Conservation (phyloP, 2,329 filamentous ascomycete genomes). For the Neurospora sp. region DNA sequence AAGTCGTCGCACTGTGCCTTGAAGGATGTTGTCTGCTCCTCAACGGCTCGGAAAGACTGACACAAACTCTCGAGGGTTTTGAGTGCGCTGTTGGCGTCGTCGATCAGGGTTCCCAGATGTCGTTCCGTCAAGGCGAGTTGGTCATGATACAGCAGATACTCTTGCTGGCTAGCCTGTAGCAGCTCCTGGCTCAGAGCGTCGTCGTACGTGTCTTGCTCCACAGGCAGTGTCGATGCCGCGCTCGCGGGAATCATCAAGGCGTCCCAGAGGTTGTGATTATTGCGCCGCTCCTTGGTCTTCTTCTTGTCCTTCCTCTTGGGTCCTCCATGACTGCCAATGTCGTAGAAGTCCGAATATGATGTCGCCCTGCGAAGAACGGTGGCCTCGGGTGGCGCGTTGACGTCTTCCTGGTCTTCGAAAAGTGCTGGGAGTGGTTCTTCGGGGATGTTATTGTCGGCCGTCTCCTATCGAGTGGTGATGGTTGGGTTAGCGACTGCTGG, state of each 20-base stretch:
- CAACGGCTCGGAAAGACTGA: conserved; percentile 77
- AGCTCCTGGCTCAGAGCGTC: conserved; percentile 59
- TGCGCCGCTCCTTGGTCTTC: conserved; percentile 30
- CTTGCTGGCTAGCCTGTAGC: conserved; percentile 71
- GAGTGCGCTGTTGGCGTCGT: conserved; percentile 67
- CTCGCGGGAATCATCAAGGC: conserved; percentile 34
- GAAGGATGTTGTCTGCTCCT: conserved; percentile 86
- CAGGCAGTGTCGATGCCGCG: conserved; percentile 14
- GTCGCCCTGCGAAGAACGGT: conserved; percentile 56
- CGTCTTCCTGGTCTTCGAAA: conserved; percentile 45
- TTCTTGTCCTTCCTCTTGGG: conserved; percentile 19
- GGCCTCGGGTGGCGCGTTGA: conserved; percentile 55
- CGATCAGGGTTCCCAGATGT: conserved; percentile 70
- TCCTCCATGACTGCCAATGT: conserved; percentile 41
- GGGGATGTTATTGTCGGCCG: conserved; percentile 39
- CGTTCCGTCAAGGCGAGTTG: conserved; percentile 72
- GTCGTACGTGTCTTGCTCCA: conserved; percentile 24
- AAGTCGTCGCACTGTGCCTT: conserved; percentile 86
- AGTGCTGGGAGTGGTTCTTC: conserved; percentile 48
- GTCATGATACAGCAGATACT: conserved; percentile 76
- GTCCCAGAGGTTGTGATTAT: conserved; percentile 35
- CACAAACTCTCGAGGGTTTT: conserved; percentile 69
- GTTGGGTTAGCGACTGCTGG: not conserved
- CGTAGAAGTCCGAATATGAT: conserved; percentile 72
- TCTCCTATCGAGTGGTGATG: conserved; percentile 33